Base-by-base conservation (phyloP, 2,329 filamentous ascomycete genomes). In the Pseudogymnoascus sp. region DNA sequence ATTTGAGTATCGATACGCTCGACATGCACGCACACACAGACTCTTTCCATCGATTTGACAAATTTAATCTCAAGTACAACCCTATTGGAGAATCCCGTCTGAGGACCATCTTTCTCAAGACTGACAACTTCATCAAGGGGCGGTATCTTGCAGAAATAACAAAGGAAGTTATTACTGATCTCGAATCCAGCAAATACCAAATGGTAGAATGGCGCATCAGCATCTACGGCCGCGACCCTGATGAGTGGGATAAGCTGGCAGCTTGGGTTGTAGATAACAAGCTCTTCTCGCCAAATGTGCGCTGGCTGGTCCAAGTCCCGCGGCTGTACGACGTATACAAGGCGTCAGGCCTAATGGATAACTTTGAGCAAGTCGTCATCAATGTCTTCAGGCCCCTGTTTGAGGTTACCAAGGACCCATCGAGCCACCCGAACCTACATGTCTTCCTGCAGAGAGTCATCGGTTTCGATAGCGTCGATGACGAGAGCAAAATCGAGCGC, bases 191-290 rank as follows among this genome's bases (percentile, higher is more conserved):
- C 83, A 99, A 99, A 75, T 99, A 99, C 72, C 95, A 99, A 74
- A 97, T 99, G 90, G 95, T 95, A 1, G 95, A 99, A 78, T 99
- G 96, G 93, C 91, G 95, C 47, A 96, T 99, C 68, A 97, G 93
- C 24, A 91, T 99, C 67, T 99, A 99, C 71, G 95, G 95, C 66
- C 90, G 91, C 73, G 89, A 89, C 2, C 82, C 96, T 42, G 88
- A 96, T 66, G 95, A 99, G 75, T 99, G 95, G 95, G 93, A 97
- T 72, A 99, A 96, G 73, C 84, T 99, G 61, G 95, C 95, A 3
- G 91, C 90, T 2, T 99, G 95, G 95, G 92, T 99, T 6, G 86
- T 97, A 14, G 93, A 97, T 78, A 96, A 97, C 80, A 97, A 97
- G 77, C 82, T 99, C 44, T 96, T 96, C 76, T 97, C 93, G 1